phyloP scores from a whole-genome alignment of 371 early-diverging fungal genomes.

The Globomyces sp. region DNA sequence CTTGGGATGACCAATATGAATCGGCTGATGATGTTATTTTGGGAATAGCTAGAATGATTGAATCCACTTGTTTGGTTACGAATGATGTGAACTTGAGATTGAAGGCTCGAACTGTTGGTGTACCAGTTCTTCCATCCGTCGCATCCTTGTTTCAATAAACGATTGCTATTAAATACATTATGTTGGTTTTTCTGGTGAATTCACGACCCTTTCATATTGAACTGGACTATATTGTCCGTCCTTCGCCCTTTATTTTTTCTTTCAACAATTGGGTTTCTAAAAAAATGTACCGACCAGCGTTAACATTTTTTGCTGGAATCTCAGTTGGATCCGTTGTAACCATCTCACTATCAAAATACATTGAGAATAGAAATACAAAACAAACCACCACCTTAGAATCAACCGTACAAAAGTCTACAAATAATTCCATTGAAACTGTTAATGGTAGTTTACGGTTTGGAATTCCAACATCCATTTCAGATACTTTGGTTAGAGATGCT shows the following conservation, averaged over 20 bases:
- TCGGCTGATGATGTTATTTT: constrained; percentile 12
- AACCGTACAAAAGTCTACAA: background rate
- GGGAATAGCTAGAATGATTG: background rate
- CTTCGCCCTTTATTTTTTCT: background rate
- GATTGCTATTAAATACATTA: too few species aligned
- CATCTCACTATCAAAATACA: background rate
- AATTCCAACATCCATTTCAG: constrained; percentile 24
- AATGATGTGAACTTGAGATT: constrained; percentile 10
- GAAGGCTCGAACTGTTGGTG: constrained; percentile 7
- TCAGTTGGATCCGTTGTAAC: background rate
- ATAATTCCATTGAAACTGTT: constrained; percentile 9
- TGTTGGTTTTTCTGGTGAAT: too few species aligned
- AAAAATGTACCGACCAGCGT: background rate
- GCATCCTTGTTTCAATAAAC: background rate
- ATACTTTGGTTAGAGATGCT: constrained; percentile 16
- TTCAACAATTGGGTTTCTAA: background rate
- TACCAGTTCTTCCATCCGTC: constrained; percentile 4
- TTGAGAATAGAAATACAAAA: too few species aligned
- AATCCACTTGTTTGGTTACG: constrained; percentile 2
- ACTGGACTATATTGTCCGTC: too few species aligned
- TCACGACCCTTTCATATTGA: too few species aligned
- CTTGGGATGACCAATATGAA: background rate
- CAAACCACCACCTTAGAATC: too few species aligned
- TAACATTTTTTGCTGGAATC: constrained; percentile 10
- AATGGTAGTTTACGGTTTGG: constrained; percentile 17